phyloP scores from a whole-genome alignment of 306 rosid species.

The Sindora glabra region DNA sequence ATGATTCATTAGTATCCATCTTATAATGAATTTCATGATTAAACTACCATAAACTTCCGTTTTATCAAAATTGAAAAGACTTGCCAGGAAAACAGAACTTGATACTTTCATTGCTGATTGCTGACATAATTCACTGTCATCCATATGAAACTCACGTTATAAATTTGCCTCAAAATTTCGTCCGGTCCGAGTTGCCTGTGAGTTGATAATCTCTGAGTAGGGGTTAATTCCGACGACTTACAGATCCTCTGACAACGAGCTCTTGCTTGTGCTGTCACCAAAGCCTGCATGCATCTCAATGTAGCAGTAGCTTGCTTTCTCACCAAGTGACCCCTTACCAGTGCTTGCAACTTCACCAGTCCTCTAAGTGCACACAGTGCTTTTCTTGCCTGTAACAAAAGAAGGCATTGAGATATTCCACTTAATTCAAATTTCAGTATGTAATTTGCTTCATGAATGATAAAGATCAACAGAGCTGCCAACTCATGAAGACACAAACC shows the following conservation, averaged over 20 bases:
- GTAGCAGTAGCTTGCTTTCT: slow-evolving; percentile 77
- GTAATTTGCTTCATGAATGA: background rate
- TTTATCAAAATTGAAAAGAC: background rate
- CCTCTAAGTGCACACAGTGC: slow-evolving; percentile 81
- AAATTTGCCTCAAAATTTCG: slow-evolving; percentile 25
- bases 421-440: background rate
- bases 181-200: slow-evolving; percentile 44
- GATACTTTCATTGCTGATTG: too few species aligned
- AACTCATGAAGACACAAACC: slow-evolving; percentile 33
- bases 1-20: too few species aligned
- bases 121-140: background rate
- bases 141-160: slow-evolving; percentile 44
- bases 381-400: slow-evolving; percentile 67
- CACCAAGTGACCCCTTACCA: slow-evolving; percentile 88
- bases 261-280: slow-evolving; percentile 84
- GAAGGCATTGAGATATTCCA: background rate
- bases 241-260: slow-evolving; percentile 78
- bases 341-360: slow-evolving; percentile 83
- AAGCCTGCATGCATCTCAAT: slow-evolving; percentile 80
- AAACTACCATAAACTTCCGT: too few species aligned
- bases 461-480: background rate
- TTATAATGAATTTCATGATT: too few species aligned
- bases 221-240: slow-evolving; percentile 28
- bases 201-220: slow-evolving; percentile 32
- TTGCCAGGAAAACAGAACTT: background rate